Evolutionary conservation across 805 yeast species (phyloP), one percentile per base, ranked within the genome.

Genomic region (Kuraishia piskuri): DNA sequence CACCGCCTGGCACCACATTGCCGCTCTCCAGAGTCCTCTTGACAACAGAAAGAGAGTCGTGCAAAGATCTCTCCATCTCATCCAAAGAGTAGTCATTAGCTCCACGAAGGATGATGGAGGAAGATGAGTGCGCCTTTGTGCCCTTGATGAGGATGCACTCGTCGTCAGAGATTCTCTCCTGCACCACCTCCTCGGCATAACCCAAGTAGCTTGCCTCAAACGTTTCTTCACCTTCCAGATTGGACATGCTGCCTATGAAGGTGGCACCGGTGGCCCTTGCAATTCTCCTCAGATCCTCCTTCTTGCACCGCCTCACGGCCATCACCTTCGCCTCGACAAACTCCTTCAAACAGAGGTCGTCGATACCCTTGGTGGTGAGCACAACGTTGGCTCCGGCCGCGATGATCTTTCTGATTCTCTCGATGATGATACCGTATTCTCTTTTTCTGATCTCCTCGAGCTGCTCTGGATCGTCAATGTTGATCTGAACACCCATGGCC

Each of bases 261-360:
- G 96, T 88, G 45, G 97, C 99, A 55, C 99, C 99, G 1, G 98
- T 90, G 48, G 99, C 98, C 65, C 96, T 81, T 6, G 99, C 98
- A 61, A 94, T 92, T 75, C 99, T 84, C 68, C 96, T 83, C 63
- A 94, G 78, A 70, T 94, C 99, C 71, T 94, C 99, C 67, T 90
- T 90, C 71, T 90, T 90, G 77, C 97, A 90, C 62, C 99, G 83
- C 75, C 99, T 86, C 50, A 94, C 97, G 22, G 94, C 97, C 90
- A 90, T 88, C 49, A 89, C 90, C 40, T 90, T 89, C 48, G 88
- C 85, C 70, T 90, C 97, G 51, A 90, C 91, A 69, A 90, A 90
- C 67, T 86, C 90, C 72, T 90, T 90, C 64, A 90, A 75, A 66
- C 96, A 89, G 69, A 90, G 78, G 67, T 91, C 97, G 68, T 90